Evolutionary conservation across 2,329 filamentous ascomycete genomes (phyloP), one percentile per base, ranked within the genome.

Genomic region (Chrysoporthe deuterocubensis): DNA sequence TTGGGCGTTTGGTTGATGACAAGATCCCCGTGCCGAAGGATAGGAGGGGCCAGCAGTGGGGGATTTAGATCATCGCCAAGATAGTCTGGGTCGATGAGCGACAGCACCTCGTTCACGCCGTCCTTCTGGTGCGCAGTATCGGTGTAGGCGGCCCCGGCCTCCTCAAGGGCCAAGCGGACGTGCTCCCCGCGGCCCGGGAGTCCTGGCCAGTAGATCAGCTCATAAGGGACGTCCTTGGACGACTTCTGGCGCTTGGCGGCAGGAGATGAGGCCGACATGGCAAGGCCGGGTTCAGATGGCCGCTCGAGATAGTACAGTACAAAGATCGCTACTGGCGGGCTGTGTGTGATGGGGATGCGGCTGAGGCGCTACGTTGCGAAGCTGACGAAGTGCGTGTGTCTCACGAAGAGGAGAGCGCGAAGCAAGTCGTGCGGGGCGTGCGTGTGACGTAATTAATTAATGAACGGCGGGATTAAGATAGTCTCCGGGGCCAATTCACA

Each of bases 141-240:
- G 34, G 78, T 86, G 81, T 93, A 94, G 4, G 84, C 76, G 1
- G 86, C 86, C 21, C 85, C 84, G 26, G 87, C 83, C 64, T 91
- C 90, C 79, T 94, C 92, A 71, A 95, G 87, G 18, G 84, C 84
- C 13, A 95, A 85, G 32, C 92, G 91, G 75, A 94, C 80, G 76
- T 88, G 87, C 76, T 95, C 92, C 70, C 89, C 92, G 61, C 92
- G 90, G 52, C 92, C 92, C 44, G 92, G 92, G 37, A 93, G 80
- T 21, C 78, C 78, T 21, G 90, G 90, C 86, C 90, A 92, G 84
- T 94, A 94, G 75, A 92, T 82, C 67, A 92, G 84, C 71, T 89
- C 82, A 75, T 90, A 92, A 0, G 83, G 80, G 65, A 79, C 76
- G 60, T 83, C 81, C 69, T 85, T 82, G 72, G 77, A 71, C 14